Conservation (phyloP, 345 rosid species). For the Clarkia xantiana region DNA sequence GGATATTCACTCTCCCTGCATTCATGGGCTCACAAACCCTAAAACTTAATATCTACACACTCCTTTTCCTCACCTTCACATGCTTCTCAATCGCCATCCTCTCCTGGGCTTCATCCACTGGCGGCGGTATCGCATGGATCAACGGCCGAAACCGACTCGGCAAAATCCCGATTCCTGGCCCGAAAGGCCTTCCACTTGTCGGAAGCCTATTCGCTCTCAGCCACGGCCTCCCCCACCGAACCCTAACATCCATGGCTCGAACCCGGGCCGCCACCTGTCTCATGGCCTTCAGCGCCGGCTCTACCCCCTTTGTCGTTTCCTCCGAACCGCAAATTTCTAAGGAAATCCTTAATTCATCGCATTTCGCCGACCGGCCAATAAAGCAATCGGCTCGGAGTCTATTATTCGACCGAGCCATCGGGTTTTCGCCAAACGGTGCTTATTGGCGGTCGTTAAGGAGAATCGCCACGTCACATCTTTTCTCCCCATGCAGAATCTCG, state of each 20-base stretch:
- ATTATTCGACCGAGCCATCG: conserved; percentile 82
- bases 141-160: conserved; percentile 42
- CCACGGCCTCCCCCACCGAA: conserved; percentile 61
- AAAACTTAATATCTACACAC: conserved; percentile 14
- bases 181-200: conserved; percentile 56
- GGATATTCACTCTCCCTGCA: conserved; percentile 50
- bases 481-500: conserved; percentile 44
- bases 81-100: conserved; percentile 21
- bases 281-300: conserved; percentile 83
- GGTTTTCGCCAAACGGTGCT: conserved; percentile 74
- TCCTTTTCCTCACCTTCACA: conserved; percentile 19
- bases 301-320: conserved; percentile 49
- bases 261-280: conserved; percentile 24
- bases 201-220: conserved; percentile 58
- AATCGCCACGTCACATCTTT: conserved; percentile 60
- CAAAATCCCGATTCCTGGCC: conserved; percentile 41
- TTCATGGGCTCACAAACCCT: conserved; percentile 26
- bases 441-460: conserved; percentile 76
- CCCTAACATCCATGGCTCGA: conserved; percentile 51
- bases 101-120: conserved; percentile 45
- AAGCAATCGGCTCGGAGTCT: conserved; percentile 64
- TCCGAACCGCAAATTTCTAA: conserved; percentile 55
- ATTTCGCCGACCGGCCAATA: conserved; percentile 77
- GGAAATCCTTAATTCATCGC: conserved; percentile 54
- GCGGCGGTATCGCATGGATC: conserved; percentile 71